Base-by-base conservation (phyloP, 2,329 filamentous ascomycete species). In the Cladobotryum protrusum region DNA sequence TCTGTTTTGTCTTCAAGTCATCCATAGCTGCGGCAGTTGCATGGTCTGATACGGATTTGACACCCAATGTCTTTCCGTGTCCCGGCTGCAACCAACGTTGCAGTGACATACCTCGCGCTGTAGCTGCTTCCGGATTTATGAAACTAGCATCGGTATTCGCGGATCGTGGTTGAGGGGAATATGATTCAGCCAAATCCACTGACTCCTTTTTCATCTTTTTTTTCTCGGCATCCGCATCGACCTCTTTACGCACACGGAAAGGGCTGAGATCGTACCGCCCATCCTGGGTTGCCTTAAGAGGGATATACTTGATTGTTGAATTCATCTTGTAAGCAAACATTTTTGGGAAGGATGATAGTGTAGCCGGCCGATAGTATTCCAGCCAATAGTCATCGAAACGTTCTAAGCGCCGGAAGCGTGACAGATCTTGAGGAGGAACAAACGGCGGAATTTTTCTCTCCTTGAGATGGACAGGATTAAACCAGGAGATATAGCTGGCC, bases 311-410 rank as follows among this genome's bases (percentile, higher is more conserved):
- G 55, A 91, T 82, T 4, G 88, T 93, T 1, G 88, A 91, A 62
- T 92, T 95, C 79, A 97, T 88, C 63, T 88, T 90, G 68, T 87
- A 96, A 0, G 89, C 82, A 63, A 96, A 96, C 65, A 96, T 87
- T 64, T 96, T 99, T 13, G 85, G 79, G 57, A 97, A 89, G 0
- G 89, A 93, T 0, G 93, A 96, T 1, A 97, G 72, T 0, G 87
- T 88, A 7, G 88, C 78, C 0, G 93, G 93, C 13, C 91, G 83
- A 64, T 99, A 99, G 66, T 96, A 97, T 65, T 99, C 93, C 7
- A 93, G 75, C 93, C 93, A 99, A 67, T 96, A 99, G 66, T 97
- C 90, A 63, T 97, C 92, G 53, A 89, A 89, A 52, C 79, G 82
- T 3, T 76, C 71, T 3, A 86, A 69, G 6, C 73, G 72, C 54